phyloP scores from a whole-genome alignment of 495 filamentous ascomycete genomes.

The Daldinia vernicosa region DNA sequence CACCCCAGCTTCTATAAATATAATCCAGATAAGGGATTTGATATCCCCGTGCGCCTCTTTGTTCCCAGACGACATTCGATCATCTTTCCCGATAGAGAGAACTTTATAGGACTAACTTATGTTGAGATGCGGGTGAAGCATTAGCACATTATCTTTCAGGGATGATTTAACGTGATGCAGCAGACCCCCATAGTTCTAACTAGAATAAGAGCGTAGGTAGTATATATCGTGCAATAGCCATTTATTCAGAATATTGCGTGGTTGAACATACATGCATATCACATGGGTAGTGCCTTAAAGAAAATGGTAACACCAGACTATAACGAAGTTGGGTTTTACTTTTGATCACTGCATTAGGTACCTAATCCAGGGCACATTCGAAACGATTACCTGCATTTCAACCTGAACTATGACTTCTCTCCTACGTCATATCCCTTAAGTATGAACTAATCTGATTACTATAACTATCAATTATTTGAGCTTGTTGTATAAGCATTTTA shows the following conservation, averaged over 20 bases:
- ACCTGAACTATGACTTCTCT: neutral
- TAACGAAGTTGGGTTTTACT: neutral
- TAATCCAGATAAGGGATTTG: slow-evolving; percentile 3
- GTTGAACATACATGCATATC: neutral
- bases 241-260: neutral
- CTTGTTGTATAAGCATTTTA: neutral
- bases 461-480: neutral
- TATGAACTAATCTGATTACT: neutral
- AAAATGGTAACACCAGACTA: neutral
- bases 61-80: neutral
- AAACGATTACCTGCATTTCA: slow-evolving; percentile 1
- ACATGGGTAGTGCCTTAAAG: slow-evolving; percentile 1
- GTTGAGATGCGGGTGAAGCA: neutral
- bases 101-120: neutral
- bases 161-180: neutral
- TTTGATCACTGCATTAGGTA: slow-evolving; percentile 1
- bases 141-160: neutral
- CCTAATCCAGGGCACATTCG: neutral
- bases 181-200: neutral
- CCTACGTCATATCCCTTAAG: neutral
- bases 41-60: slow-evolving; percentile 1
- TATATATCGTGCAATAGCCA: neutral
- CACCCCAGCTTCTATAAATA: slow-evolving; percentile 1
- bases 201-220: neutral
- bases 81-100: neutral